These are phyloP conservation scores for Elsinoe arachidis DNA, from an alignment of 2,329 filamentous ascomycete genomes.

Conservation along the genomic window DNA sequence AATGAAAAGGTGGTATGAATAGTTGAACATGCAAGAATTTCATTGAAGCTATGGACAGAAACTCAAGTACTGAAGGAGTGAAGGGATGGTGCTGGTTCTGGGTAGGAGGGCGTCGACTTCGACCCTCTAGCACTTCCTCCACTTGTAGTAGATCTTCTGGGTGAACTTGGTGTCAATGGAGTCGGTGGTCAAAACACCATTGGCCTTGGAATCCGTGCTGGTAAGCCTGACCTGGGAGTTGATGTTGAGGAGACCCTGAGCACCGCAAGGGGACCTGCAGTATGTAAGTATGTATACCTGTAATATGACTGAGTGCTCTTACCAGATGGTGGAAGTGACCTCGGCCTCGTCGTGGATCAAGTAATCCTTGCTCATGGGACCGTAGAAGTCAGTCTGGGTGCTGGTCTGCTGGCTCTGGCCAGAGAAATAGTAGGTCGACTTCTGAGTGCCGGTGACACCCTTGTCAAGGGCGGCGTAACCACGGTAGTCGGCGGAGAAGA, in stretches of 20 bases:
- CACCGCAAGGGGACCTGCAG: conserved; percentile 18
- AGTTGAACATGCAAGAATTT: neutral
- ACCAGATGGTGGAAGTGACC: conserved; percentile 12
- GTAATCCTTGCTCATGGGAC: conserved; percentile 14
- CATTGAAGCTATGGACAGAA: neutral
- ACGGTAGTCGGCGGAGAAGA: conserved; percentile 29
- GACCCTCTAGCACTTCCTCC: conserved; percentile 14
- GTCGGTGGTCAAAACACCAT: conserved; percentile 14
- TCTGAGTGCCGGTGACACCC: conserved; percentile 29
- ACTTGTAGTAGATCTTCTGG: conserved; percentile 13
- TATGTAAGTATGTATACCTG: neutral
- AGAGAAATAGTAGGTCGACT: conserved; percentile 31
- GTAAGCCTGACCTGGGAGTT: conserved; percentile 12
- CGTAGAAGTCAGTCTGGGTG: conserved; percentile 11
- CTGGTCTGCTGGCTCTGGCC: conserved; percentile 25
- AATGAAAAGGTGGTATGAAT: too few species aligned
- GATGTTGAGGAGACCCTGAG: conserved; percentile 15
- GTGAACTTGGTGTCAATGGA: conserved; percentile 14
- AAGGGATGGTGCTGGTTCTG: too few species aligned
- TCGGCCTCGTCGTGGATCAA: conserved; percentile 11
- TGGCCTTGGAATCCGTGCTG: conserved; percentile 6
- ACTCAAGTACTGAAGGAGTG: neutral
- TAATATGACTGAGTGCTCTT: neutral
- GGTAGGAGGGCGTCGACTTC: too few species aligned
- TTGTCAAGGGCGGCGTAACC: conserved; percentile 29